Evolutionary conservation across 305 asterid genomes (phyloP).

Genomic region (Stenogyne calaminthoides): DNA sequence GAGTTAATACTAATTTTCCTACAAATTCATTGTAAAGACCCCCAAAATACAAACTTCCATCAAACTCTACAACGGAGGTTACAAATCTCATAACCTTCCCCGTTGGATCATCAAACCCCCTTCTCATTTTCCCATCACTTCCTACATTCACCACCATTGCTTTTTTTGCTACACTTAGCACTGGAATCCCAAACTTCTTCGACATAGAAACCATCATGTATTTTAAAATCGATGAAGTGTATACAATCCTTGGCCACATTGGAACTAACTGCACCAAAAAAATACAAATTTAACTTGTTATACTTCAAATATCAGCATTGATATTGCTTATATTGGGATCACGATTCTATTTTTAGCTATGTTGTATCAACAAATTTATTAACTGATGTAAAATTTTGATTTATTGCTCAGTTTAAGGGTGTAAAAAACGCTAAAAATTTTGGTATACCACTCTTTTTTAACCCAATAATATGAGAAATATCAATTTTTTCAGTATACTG

Average conservation of each 20-base stretch:
- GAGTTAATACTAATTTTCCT: slow-evolving; percentile 48
- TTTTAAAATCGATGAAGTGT: slow-evolving; percentile 36
- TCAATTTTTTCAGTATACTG: too few relatives aligned
- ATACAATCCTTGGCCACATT: slow-evolving; percentile 36
- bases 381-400: too few relatives aligned
- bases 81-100: slow-evolving; percentile 59
- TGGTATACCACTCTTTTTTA: too few relatives aligned
- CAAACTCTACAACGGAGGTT: slow-evolving; percentile 68
- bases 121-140: slow-evolving; percentile 50
- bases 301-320: too few relatives aligned
- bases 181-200: slow-evolving; percentile 4
- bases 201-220: slow-evolving; percentile 37
- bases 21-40: slow-evolving; percentile 56
- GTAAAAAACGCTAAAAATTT: too few relatives aligned
- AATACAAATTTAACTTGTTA: not conserved
- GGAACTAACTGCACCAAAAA: slow-evolving; percentile 37
- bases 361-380: too few relatives aligned
- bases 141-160: slow-evolving; percentile 66
- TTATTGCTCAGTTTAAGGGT: too few relatives aligned
- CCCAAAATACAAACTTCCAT: slow-evolving; percentile 63
- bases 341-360: too few relatives aligned
- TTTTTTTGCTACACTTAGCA: slow-evolving; percentile 17
- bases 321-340: too few relatives aligned
- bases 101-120: slow-evolving; percentile 62
- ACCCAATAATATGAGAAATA: too few relatives aligned